These are phyloP conservation scores for Acanthamoeba royreba DNA, from an alignment of 208 protist species.

Conservation along the genomic window DNA sequence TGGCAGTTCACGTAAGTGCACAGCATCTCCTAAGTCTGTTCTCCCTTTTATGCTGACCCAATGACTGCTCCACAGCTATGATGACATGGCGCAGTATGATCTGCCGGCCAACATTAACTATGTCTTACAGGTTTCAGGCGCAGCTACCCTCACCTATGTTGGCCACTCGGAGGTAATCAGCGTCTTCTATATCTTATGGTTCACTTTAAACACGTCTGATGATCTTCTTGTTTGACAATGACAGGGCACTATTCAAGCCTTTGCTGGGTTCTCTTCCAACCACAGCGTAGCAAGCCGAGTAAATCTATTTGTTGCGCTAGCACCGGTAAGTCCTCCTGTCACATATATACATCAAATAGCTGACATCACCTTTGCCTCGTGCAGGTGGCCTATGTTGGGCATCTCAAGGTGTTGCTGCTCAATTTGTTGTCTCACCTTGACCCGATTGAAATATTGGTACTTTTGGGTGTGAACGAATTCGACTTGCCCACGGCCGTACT, in stretches of 20 bases:
- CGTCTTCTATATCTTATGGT: too few relatives aligned
- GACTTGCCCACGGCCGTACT: background rate
- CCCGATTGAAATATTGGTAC: background rate
- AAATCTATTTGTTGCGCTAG: slow-evolving; percentile 33
- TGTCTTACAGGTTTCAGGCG: background rate
- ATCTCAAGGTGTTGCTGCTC: background rate
- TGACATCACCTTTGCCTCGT: background rate
- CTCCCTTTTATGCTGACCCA: background rate
- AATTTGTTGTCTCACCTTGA: background rate
- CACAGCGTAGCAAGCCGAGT: background rate
- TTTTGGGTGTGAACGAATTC: background rate
- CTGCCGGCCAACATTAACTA: slow-evolving; percentile 35
- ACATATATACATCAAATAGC: background rate
- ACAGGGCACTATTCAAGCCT: slow-evolving; percentile 48
- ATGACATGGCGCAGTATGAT: slow-evolving; percentile 53
- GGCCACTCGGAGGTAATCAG: slow-evolving; percentile 49
- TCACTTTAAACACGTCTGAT: too few relatives aligned
- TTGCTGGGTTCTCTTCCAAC: slow-evolving; percentile 28
- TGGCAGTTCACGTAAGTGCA: slow-evolving; percentile 40
- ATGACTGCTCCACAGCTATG: background rate
- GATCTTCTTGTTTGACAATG: too few relatives aligned
- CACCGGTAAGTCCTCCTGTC: background rate
- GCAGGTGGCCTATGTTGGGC: background rate
- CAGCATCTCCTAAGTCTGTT: background rate
- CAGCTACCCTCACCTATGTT: background rate